Evolutionary conservation across 495 filamentous ascomycete species (phyloP), one percentile per base, ranked within the genome.

Genomic region (Staphylotrichum longicolle): DNA sequence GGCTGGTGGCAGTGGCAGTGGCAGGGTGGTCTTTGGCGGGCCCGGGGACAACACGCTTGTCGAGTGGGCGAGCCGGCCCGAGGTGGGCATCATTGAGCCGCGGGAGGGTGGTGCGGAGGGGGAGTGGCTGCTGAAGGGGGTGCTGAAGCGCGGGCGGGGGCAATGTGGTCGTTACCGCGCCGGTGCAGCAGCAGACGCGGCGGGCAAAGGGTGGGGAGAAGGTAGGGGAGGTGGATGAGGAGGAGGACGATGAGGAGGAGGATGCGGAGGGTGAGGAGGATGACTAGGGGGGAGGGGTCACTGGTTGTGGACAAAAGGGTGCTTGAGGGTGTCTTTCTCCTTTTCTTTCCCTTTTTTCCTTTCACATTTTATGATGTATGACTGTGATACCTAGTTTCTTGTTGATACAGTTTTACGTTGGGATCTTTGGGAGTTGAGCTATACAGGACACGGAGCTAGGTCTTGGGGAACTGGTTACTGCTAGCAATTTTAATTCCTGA

Each of bases 31-130:
- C 6, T 77, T 80, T 57, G 78, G 77, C 7, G 71, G 77, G 3
- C 63, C 63, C 10, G 54, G 63, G 5, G 78, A 81, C 45, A 12
- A 9, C 4, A 74, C 68, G 0, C 69, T 84, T 8, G 71, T 79
- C 1, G 63, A 73, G 33, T 84, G 82, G 82, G 78, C 82, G 4
- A 56, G 63, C n/a, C 54, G 69, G 8, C 14, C 63, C 33, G 73
- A 78, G 2, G 73, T 77, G 10, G 70, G 58, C 0, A 77, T 84
- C 34, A 72, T 84, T 32, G 39, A 27, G 7, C 35, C 54, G 30
- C 4, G 27, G n/a, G 2, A 7, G 50, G 54, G 41, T 30, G 57
- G 10, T 7, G 44, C 8, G 40, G 57, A 27, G 4, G 57, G 59
- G 4, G 49, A 52, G 30, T 68, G 63, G 59, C 69, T 62, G 58